Evolutionary conservation across 805 yeast species (phyloP), one percentile per base, ranked within the genome.

Genomic region (Yarrowia osloensis): DNA sequence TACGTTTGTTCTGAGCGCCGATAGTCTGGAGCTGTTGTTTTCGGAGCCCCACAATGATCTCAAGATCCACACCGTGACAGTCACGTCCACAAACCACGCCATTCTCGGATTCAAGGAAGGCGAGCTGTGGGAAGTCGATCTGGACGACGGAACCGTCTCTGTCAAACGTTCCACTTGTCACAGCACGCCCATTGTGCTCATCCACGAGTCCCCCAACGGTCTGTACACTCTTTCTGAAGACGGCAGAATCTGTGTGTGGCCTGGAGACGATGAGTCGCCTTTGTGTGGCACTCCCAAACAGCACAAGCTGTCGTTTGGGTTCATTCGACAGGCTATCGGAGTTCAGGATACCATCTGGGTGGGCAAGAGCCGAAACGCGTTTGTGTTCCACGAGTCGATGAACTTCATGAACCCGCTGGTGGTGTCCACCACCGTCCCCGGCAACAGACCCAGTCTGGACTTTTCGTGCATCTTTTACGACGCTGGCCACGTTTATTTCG

Each of bases 161-260:
- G 65, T 68, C 17, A 72, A 68, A 39, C 71, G 77, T 13, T 29
- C 68, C 2, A 72, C 73, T 7, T 69, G 55, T 33, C 75, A 73
- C 46, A 19, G 69, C 40, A 63, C 69, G 8, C 69, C 74, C 4
- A 49, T 73, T 7, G 72, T 73, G 22, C 52, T 59, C 7, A 71
- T 73, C 21, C 66, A 67, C 26, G 39, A 42, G 29, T 29, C 46
- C n/a, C 71, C 69, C 2, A 49, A 67, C 29, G 73, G 69, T 13
- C 68, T 76, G 62, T 75, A 78, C 74, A 75, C 79, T 1, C 44
- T 79, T 26, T 78, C 79, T 47, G 78, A 74, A 3, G 79, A 77
- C 26, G 81, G 82, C 1, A 73, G 75, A 49, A 62, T 78, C 1
- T 74, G 74, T 62, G 67, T 76, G 0, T 79, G 82, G 82, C 69